These are phyloP conservation scores for Trametes cingulata DNA, from an alignment of 768 basidiomycete genomes.

Conservation along the genomic window DNA sequence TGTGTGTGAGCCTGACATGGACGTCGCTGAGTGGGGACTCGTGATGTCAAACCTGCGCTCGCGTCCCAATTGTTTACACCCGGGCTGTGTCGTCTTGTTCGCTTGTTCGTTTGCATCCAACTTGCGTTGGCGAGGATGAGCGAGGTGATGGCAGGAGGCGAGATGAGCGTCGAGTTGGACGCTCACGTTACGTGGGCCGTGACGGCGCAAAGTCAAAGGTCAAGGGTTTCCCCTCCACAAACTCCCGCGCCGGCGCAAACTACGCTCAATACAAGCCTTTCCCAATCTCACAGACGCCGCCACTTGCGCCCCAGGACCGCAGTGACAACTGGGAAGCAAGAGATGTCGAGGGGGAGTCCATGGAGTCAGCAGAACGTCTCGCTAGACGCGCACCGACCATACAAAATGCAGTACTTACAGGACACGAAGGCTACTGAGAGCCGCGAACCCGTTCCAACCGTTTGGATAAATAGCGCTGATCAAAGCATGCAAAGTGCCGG, in stretches of 20 bases:
- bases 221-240: constrained; percentile 25
- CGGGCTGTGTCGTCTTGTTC: constrained; percentile 15
- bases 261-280: neutral
- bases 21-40: constrained; percentile 13
- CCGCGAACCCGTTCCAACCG: neutral
- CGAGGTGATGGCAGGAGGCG: constrained; percentile 25
- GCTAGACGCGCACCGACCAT: neutral
- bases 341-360: neutral
- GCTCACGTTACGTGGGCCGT: constrained; percentile 32
- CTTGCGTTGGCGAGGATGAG: neutral
- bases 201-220: constrained; percentile 28
- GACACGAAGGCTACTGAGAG: neutral
- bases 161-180: constrained; percentile 22
- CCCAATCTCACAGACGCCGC: neutral
- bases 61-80: constrained; percentile 11
- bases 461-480: neutral
- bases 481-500: neutral
- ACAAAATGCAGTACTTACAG: constrained; percentile 14
- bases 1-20: constrained; percentile 14
- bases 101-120: constrained; percentile 11
- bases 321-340: neutral
- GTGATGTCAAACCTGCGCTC: constrained; percentile 21
- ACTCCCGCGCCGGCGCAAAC: constrained; percentile 12
- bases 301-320: neutral
- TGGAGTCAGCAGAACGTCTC: constrained; percentile 10